Evolutionary conservation across 768 basidiomycete genomes (phyloP), one percentile per base, ranked within the genome.

Genomic region (Panellus pusillus): DNA sequence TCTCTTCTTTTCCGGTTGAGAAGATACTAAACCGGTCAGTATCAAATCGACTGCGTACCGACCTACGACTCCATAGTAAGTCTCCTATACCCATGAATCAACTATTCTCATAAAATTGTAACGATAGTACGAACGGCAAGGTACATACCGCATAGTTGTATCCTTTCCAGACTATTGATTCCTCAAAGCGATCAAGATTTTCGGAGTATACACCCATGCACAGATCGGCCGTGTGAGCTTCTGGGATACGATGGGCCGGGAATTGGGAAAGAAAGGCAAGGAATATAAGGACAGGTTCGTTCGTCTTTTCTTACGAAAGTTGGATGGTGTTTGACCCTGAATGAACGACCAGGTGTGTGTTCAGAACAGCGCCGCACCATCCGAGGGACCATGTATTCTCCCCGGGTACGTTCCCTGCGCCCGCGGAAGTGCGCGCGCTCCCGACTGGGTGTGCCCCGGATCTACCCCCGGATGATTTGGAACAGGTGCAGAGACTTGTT

Each of bases 211-310:
- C 28, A 78, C 78, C 0, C 78, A 81, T 31, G 72, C 72, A 0
- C 77, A 80, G 54, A 60, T 80, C 29, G 72, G 75, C 41, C 52
- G 65, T 6, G 70, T 72, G 6, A 67, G 50, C 9, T 60, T 81
- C 24, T 82, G 82, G 81, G 73, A 75, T 15, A 64, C 69, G 0
- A 64, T 83, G 42, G 72, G 75, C 1, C 61, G 63, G 6, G 77
- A 79, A 44, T 67, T 80, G 6, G 62, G 61, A 4, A 66, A 71
- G 4, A 76, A 70, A 40, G 79, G 81, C 18, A 74, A 71, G 50
- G 80, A 81, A 54, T 89, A 89, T 52, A 70, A 70, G 27, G 67
- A 68, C 18, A 74, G 84, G 84, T 82, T 39, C 7, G 3, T n/a
- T 27, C 19, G 15, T 6, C 24, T 9, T 9, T 2, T 9, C 5